Evolutionary conservation across 1,139 yeast species (phyloP), one percentile per base, ranked within the genome.

Genomic region (Blastobotrys persicus): DNA sequence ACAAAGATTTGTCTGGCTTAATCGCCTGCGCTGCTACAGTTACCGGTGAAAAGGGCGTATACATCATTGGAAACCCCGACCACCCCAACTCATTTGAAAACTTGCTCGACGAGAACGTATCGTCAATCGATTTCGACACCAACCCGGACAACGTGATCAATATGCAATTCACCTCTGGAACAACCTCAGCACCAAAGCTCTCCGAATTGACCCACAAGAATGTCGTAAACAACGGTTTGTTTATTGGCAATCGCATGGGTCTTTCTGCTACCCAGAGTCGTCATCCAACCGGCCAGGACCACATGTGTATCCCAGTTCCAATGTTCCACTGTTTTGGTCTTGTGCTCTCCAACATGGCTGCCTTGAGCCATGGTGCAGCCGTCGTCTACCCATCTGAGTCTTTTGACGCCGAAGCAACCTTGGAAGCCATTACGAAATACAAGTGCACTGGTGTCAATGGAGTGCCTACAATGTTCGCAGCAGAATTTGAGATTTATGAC

Each of bases 301-400:
- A 56, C 19, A 37, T 66, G 33, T 64, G 68, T 50, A 53, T 61
- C n/a, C 67, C 69, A 1, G 69, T 66, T 11, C 69, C 69, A 26
- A 60, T 66, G 67, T 66, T 64, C 50, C 69, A 66, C 49, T 65
- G 69, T 51, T 66, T 66, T 49, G 70, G 70, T 6, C 56, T 66
- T n/a, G 67, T 66, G 2, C 56, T 66, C 23, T 55, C 66, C n/a
- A 65, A 66, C 55, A 42, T 65, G 47, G 65, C 68, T 9, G 51
- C 58, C 7, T 52, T 60, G 28, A 48, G 66, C 4, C 54, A 60
- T 20, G 69, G 69, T 12, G 59, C 64, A 3, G 58, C 63, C 26
- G 45, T 63, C 19, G 68, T 66, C 19, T 65, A 62, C 46, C 63
- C 69, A n/a, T 47, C 62, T 4, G 68, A 65, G 47, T 52, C 64